Evolutionary conservation across 257 asterid species (phyloP).

Genomic region (Plectranthus barbatus): DNA sequence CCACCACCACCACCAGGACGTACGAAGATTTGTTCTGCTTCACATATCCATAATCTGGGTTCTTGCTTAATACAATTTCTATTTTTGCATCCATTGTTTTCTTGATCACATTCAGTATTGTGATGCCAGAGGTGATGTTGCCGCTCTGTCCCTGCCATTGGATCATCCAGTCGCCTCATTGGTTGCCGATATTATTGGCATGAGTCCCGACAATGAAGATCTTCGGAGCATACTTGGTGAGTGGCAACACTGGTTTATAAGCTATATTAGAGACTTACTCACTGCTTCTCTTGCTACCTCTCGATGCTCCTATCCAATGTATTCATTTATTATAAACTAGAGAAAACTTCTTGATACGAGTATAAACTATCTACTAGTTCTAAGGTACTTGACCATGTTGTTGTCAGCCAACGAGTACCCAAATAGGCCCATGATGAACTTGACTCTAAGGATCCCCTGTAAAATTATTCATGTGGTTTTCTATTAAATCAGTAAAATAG

Average conservation of each 20-base stretch:
- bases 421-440: slow-evolving; percentile 39
- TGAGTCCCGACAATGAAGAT: slow-evolving; percentile 26
- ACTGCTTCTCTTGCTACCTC: slow-evolving; percentile 37
- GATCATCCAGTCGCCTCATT: slow-evolving; percentile 33
- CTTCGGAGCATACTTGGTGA: slow-evolving; percentile 16
- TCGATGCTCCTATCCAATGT: slow-evolving; percentile 26
- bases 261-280: slow-evolving; percentile 26
- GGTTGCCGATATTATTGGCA: slow-evolving; percentile 26
- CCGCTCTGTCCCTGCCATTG: slow-evolving; percentile 28
- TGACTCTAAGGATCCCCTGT: slow-evolving; percentile 41
- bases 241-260: slow-evolving; percentile 17
- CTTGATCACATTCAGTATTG: slow-evolving; percentile 18
- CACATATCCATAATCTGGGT: slow-evolving; percentile 22
- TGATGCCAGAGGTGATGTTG: slow-evolving; percentile 32
- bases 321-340: too few species aligned
- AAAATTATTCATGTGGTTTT: too few species aligned
- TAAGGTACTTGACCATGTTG: slow-evolving; percentile 31
- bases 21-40: slow-evolving; percentile 23
- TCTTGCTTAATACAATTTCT: slow-evolving; percentile 14
- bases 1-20: too few species aligned
- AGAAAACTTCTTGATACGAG: not conserved
- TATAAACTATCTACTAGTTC: slow-evolving; percentile 15
- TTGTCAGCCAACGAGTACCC: slow-evolving; percentile 35
- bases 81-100: slow-evolving; percentile 18
- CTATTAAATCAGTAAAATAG: too few species aligned